Conservation (phyloP, 176 grass and related monocot genomes). For the Aegilops speltoides region DNA sequence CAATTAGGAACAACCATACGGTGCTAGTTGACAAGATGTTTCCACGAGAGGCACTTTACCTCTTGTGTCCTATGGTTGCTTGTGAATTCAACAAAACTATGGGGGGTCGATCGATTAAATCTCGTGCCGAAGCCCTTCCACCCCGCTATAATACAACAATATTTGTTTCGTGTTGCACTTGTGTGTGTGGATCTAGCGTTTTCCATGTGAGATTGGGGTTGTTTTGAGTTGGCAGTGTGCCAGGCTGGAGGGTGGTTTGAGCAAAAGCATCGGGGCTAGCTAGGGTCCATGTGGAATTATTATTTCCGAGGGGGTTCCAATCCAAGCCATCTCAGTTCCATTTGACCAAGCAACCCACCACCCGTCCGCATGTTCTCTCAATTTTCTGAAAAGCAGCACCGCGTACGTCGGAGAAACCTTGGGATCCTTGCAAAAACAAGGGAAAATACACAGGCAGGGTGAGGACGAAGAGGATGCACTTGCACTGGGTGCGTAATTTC, state of each 20-base stretch:
- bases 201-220: not conserved
- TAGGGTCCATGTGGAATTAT: slow-evolving; percentile 5
- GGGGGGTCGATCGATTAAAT: too few relatives aligned
- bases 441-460: not conserved
- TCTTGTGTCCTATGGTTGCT: not conserved
- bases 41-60: not conserved
- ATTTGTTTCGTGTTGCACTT: not conserved
- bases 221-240: slow-evolving; percentile 24
- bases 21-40: not conserved
- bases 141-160: too few relatives aligned
- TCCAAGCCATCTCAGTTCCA: slow-evolving; percentile 28
- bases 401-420: not conserved
- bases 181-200: not conserved
- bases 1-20: too few relatives aligned
- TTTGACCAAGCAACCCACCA: slow-evolving; percentile 50
- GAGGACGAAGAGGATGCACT: not conserved
- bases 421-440: slow-evolving; percentile 14
- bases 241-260: slow-evolving; percentile 45
- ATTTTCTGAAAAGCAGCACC: slow-evolving; percentile 11
- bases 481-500: not conserved
- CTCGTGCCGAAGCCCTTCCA: too few relatives aligned
- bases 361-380: slow-evolving; percentile 1
- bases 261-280: not conserved
- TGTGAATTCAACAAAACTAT: not conserved
- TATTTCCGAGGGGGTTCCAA: slow-evolving; percentile 3